Evolutionary conservation across 2,329 filamentous ascomycete species (phyloP).

Genomic region (Neofusicoccum laricinum): DNA sequence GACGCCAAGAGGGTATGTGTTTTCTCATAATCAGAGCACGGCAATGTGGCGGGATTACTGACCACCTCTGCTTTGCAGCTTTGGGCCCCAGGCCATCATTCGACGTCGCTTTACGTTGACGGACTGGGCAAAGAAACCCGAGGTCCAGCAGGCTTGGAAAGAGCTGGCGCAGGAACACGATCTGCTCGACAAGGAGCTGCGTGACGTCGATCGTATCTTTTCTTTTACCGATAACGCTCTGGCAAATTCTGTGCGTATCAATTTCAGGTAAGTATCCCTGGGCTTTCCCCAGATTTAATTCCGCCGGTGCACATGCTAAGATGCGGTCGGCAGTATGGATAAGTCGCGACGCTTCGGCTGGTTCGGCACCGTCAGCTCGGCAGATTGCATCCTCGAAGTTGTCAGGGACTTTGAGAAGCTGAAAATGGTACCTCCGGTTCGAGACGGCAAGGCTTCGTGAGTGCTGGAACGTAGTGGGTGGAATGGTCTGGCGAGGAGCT

Average conservation of each 20-base stretch:
- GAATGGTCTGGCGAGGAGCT: background rate
- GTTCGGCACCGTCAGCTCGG: conserved; percentile 46
- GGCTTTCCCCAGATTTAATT: background rate
- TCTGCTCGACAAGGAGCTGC: conserved; percentile 41
- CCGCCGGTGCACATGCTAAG: background rate
- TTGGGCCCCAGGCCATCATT: conserved; percentile 39
- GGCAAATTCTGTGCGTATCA: conserved; percentile 26
- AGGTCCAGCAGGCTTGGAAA: conserved; percentile 47
- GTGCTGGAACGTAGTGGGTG: background rate
- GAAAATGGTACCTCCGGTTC: conserved; percentile 41
- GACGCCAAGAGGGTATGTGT: conserved; percentile 27
- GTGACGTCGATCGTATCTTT: conserved; percentile 46
- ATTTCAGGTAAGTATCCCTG: conserved; percentile 19
- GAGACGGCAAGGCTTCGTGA: background rate
- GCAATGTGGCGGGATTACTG: background rate
- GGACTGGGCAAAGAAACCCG: conserved; percentile 45
- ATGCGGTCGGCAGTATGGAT: conserved; percentile 35
- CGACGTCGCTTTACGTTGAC: conserved; percentile 42
- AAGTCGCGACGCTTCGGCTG: conserved; percentile 48
- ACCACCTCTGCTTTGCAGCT: conserved; percentile 4
- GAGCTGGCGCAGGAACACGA: conserved; percentile 43
- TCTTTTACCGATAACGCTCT: conserved; percentile 45
- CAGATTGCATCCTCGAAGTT: conserved; percentile 43
- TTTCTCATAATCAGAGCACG: background rate
- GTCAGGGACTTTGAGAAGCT: conserved; percentile 42